These are phyloP conservation scores for Yamadazyma friedrichii DNA, from an alignment of 1,139 yeast species.

Conservation along the genomic window DNA sequence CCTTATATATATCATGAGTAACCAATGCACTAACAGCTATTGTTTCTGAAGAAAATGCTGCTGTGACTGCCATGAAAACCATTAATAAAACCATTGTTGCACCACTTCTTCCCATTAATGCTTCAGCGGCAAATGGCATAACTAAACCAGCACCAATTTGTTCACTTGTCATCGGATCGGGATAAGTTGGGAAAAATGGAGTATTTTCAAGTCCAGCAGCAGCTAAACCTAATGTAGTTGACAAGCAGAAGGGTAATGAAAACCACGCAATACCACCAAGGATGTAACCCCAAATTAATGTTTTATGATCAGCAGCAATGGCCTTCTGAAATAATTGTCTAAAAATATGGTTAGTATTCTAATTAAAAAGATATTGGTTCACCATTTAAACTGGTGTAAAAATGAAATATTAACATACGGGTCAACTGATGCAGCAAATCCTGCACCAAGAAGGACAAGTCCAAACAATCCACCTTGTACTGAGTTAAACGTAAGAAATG, in stretches of 20 bases:
- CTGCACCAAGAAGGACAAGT: conserved; percentile 16
- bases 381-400: too few relatives aligned
- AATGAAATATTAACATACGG: conserved; percentile 8
- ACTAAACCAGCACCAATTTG: conserved; percentile 23
- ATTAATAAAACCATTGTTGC: conserved; percentile 35
- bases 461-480: conserved; percentile 38
- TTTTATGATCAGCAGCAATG: conserved; percentile 37
- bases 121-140: conserved; percentile 21
- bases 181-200: conserved; percentile 29
- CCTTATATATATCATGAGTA: conserved; percentile 35
- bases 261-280: conserved; percentile 43
- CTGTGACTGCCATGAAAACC: conserved; percentile 40
- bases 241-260: conserved; percentile 37
- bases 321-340: conserved; percentile 41
- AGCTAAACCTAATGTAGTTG: conserved; percentile 37
- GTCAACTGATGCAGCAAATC: conserved; percentile 36
- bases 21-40: conserved; percentile 37
- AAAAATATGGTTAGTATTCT: too few relatives aligned
- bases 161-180: conserved; percentile 14
- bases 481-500: conserved; percentile 46
- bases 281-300: conserved; percentile 34
- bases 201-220: conserved; percentile 29
- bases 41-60: conserved; percentile 38
- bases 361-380: too few relatives aligned
- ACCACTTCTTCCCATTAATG: conserved; percentile 32